phyloP scores from a whole-genome alignment of 805 yeast genomes.

The Cyberlindnera maritima region DNA sequence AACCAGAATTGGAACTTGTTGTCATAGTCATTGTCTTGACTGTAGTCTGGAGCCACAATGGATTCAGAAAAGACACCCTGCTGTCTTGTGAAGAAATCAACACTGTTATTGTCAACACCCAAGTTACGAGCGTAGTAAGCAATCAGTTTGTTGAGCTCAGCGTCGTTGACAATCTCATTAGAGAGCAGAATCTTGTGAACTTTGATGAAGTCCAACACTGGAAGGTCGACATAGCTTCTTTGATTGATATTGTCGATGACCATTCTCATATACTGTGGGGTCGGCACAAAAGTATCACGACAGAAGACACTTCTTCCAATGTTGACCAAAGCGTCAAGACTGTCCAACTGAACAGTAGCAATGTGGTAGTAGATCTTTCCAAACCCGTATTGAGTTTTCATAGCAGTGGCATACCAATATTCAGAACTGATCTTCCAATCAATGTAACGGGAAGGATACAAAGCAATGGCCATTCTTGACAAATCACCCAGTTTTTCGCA shows the following conservation, averaged over 20 bases:
- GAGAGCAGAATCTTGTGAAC: conserved; percentile 26
- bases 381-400: conserved; percentile 73
- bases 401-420: conserved; percentile 76
- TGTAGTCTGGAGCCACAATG: conserved; percentile 15
- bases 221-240: conserved; percentile 41
- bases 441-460: conserved; percentile 73
- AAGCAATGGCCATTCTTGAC: conserved; percentile 83
- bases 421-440: conserved; percentile 86
- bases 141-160: conserved; percentile 56
- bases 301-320: conserved; percentile 78
- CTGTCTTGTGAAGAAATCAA: conserved; percentile 47
- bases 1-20: conserved; percentile 61
- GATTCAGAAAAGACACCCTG: conserved; percentile 13
- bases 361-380: conserved; percentile 86
- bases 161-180: conserved; percentile 22
- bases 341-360: conserved; percentile 76
- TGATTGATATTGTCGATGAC: conserved; percentile 76
- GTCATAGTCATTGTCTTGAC: conserved; percentile 26
- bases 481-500: conserved; percentile 78
- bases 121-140: conserved; percentile 62
- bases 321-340: conserved; percentile 72
- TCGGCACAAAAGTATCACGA: conserved; percentile 81
- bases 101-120: conserved; percentile 64
- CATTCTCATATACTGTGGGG: conserved; percentile 71
- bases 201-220: conserved; percentile 30